Evolutionary conservation across 2,329 filamentous ascomycete species (phyloP).

Genomic region (Hawksworthiomyces lignivorus): DNA sequence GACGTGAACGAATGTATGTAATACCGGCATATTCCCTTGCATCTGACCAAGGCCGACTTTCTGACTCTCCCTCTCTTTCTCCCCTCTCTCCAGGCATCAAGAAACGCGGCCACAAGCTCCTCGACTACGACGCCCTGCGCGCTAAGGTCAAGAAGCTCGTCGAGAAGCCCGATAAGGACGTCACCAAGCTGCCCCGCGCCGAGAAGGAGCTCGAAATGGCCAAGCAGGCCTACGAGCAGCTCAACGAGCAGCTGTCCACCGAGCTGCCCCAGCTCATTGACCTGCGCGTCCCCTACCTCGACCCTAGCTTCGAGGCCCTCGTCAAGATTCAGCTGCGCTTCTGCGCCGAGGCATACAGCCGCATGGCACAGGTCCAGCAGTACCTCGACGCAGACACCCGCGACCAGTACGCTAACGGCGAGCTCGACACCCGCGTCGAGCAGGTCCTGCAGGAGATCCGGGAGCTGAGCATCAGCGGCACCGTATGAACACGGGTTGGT

Average conservation of each 20-base stretch:
- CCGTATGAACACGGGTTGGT: slow-evolving; percentile 47
- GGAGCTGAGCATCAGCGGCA: slow-evolving; percentile 84
- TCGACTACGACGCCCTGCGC: slow-evolving; percentile 94
- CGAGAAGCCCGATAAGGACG: slow-evolving; percentile 98
- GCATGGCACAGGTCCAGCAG: slow-evolving; percentile 99
- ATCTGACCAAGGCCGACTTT: background rate
- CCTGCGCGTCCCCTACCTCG: slow-evolving; percentile 90
- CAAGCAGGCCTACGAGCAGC: slow-evolving; percentile 84
- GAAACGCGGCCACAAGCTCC: slow-evolving; percentile 95
- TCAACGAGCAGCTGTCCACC: slow-evolving; percentile 90
- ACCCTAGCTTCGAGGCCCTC: slow-evolving; percentile 93
- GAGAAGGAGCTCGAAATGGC: slow-evolving; percentile 97
- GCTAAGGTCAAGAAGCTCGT: slow-evolving; percentile 94
- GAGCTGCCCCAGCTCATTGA: slow-evolving; percentile 96
- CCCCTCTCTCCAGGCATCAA: slow-evolving; percentile 62
- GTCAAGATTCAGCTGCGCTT: slow-evolving; percentile 98
- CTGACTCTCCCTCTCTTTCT: slow-evolving; percentile 13
- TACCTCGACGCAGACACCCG: slow-evolving; percentile 92
- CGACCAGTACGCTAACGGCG: slow-evolving; percentile 91
- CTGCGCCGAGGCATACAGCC: slow-evolving; percentile 92
- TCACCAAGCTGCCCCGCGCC: slow-evolving; percentile 87
- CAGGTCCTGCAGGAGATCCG: slow-evolving; percentile 95
- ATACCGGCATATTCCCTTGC: too few species aligned
- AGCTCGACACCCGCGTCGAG: slow-evolving; percentile 85
- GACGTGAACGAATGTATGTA: slow-evolving; percentile 90